phyloP scores from a whole-genome alignment of 306 rosid species.

The Lathyrus aphaca region DNA sequence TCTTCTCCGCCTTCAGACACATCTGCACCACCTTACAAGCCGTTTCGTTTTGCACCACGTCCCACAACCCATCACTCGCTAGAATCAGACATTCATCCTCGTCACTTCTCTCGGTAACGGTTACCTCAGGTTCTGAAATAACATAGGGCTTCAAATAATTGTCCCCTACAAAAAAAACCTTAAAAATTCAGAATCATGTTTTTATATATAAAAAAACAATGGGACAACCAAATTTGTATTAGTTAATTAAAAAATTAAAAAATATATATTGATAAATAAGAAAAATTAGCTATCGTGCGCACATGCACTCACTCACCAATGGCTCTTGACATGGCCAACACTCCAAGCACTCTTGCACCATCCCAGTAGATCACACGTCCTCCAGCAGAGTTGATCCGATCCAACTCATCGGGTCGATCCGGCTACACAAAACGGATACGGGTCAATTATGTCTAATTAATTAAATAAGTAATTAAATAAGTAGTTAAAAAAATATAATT shows the following conservation, averaged over 20 bases:
- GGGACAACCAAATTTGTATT: background rate
- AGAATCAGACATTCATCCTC: conserved; percentile 81
- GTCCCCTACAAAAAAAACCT: conserved; percentile 50
- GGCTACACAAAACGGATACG: conserved; percentile 56
- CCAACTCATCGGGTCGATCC: conserved; percentile 84
- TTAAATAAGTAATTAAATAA: too few relatives aligned
- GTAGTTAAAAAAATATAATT: background rate
- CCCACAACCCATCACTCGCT: conserved; percentile 95
- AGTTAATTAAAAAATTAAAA: background rate
- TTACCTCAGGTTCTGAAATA: conserved; percentile 85
- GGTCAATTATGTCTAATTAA: background rate
- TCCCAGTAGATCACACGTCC: conserved; percentile 96
- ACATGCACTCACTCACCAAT: conserved; percentile 52
- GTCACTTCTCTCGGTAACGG: conserved; percentile 56
- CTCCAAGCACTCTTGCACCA: conserved; percentile 87
- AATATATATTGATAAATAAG: background rate
- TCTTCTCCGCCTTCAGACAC: conserved; percentile 59
- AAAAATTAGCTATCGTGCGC: conserved; percentile 18
- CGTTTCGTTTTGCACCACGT: conserved; percentile 77
- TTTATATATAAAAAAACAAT: too few relatives aligned
- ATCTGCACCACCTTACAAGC: conserved; percentile 76
- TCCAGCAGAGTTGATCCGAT: conserved; percentile 71
- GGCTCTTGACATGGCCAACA: conserved; percentile 88
- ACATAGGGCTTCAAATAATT: conserved; percentile 80
- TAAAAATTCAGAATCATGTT: background rate